These are phyloP conservation scores for Paraconiothyrium brasiliense DNA, from an alignment of 2,329 filamentous ascomycete species.

Conservation along the genomic window DNA sequence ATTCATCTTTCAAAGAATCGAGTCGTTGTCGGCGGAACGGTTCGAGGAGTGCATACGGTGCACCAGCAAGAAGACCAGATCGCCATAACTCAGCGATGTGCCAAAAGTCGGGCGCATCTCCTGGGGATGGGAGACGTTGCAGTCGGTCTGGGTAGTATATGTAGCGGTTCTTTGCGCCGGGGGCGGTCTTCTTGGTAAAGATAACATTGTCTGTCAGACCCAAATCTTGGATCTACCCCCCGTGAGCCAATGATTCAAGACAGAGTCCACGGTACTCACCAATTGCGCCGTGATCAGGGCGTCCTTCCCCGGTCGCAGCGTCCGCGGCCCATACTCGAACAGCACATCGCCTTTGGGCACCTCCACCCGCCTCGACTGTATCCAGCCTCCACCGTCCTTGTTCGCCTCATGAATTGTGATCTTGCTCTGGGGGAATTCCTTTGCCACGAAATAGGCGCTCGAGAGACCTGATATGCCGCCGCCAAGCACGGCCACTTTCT, in stretches of 20 bases:
- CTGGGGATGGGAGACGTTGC: slow-evolving; percentile 56
- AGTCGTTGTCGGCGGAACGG: slow-evolving; percentile 44
- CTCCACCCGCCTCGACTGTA: slow-evolving; percentile 71
- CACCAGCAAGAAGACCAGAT: slow-evolving; percentile 66
- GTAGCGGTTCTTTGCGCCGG: slow-evolving; percentile 72
- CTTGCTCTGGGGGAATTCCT: slow-evolving; percentile 71
- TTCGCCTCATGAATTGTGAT: slow-evolving; percentile 85
- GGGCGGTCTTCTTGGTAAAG: slow-evolving; percentile 60
- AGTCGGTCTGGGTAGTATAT: slow-evolving; percentile 90
- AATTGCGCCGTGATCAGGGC: slow-evolving; percentile 75
- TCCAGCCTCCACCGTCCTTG: slow-evolving; percentile 81
- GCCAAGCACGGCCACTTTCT: slow-evolving; percentile 60
- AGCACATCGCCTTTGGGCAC: slow-evolving; percentile 71
- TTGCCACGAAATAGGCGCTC: slow-evolving; percentile 74
- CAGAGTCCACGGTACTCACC: slow-evolving; percentile 58
- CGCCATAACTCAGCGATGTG: slow-evolving; percentile 50
- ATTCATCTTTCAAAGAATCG: slow-evolving; percentile 67
- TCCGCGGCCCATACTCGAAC: slow-evolving; percentile 86
- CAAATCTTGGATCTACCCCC: slow-evolving; percentile 65
- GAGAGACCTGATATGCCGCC: slow-evolving; percentile 62
- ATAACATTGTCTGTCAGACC: slow-evolving; percentile 66
- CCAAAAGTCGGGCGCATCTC: slow-evolving; percentile 32
- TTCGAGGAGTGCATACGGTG: slow-evolving; percentile 52
- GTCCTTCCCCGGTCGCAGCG: slow-evolving; percentile 68
- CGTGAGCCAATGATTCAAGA: slow-evolving; percentile 14